phyloP scores from a whole-genome alignment of 768 basidiomycete genomes.

The Tylopilus subfusipes region DNA sequence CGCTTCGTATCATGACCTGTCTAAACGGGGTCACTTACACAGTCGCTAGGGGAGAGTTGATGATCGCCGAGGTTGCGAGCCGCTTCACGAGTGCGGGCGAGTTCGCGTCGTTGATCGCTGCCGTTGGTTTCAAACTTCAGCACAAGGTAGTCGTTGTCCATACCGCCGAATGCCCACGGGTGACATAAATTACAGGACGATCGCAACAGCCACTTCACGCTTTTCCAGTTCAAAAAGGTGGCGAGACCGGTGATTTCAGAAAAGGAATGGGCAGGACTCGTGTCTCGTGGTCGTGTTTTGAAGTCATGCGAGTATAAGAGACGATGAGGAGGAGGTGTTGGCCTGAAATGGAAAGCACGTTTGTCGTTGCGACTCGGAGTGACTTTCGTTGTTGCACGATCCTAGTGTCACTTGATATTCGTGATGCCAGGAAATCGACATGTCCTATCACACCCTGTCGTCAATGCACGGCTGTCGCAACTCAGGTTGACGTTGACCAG shows the following conservation, averaged over 20 bases:
- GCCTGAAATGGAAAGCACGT: not conserved
- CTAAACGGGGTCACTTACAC: slow-evolving; percentile 7
- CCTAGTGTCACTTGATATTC: slow-evolving; percentile 1
- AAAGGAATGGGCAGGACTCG: slow-evolving; percentile 57
- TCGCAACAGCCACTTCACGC: slow-evolving; percentile 77
- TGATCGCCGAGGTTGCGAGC: slow-evolving; percentile 87
- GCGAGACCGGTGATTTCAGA: slow-evolving; percentile 44
- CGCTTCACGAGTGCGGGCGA: slow-evolving; percentile 67
- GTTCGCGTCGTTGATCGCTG: slow-evolving; percentile 59
- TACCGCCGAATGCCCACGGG: not conserved
- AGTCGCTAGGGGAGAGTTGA: slow-evolving; percentile 64
- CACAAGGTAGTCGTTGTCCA: slow-evolving; percentile 49
- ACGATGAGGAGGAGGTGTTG: slow-evolving; percentile 46
- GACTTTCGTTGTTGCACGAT: not conserved
- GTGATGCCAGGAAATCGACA: slow-evolving; percentile 41
- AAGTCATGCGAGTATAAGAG: slow-evolving; percentile 94
- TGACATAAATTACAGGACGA: slow-evolving; percentile 53
- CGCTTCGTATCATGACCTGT: slow-evolving; percentile 27
- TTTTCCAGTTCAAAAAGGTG: slow-evolving; percentile 76
- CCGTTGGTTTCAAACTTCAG: slow-evolving; percentile 70
- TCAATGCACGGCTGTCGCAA: slow-evolving; percentile 70
- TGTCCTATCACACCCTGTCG: slow-evolving; percentile 64
- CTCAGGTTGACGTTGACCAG: slow-evolving; percentile 58
- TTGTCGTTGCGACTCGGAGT: not conserved
- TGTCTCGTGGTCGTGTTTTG: slow-evolving; percentile 53